Evolutionary conservation across 2,329 filamentous ascomycete genomes (phyloP).

Genomic region (Trichoderma cornu-damae): DNA sequence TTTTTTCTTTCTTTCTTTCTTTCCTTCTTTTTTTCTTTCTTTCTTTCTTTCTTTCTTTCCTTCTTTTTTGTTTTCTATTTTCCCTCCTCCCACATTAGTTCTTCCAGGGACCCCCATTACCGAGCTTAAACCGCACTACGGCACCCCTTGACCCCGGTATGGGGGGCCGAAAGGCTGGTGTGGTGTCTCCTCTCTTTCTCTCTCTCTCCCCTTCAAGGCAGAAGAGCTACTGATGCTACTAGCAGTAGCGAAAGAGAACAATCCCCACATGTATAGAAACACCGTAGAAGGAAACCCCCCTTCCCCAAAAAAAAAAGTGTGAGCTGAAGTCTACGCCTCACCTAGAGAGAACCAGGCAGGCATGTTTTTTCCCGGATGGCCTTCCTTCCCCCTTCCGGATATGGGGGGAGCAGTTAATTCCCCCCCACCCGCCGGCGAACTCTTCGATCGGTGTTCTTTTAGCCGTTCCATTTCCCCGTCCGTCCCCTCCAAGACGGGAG

Average conservation of each 20-base stretch:
- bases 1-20: no score
- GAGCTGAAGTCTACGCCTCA: slow-evolving; percentile 17
- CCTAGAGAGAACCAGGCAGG: slow-evolving; percentile 5
- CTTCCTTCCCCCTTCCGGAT: background rate
- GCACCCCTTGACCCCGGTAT: slow-evolving; percentile 1
- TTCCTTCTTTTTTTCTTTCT: no score
- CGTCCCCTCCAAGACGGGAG: background rate
- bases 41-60: no score
- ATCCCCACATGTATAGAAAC: slow-evolving; percentile 15
- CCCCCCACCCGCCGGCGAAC: background rate
- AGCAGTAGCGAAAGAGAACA: background rate
- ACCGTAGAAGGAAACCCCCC: slow-evolving; percentile 1
- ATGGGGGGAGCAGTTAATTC: background rate
- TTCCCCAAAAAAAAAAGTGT: slow-evolving; percentile 10
- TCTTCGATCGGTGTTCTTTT: slow-evolving; percentile 7
- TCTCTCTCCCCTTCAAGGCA: background rate
- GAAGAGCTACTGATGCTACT: background rate
- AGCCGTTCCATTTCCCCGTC: slow-evolving; percentile 1
- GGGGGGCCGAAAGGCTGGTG: slow-evolving; percentile 4
- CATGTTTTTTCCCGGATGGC: background rate
- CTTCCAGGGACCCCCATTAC: background rate
- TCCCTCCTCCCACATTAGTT: background rate
- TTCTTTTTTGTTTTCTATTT: background rate
- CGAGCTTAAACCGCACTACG: background rate
- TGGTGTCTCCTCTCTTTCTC: background rate